Percentiles rank a stretch among this genome's conserved stretches.
Conservation (phyloP, 208 protist species). For the Naegleria fowleri region DNA sequence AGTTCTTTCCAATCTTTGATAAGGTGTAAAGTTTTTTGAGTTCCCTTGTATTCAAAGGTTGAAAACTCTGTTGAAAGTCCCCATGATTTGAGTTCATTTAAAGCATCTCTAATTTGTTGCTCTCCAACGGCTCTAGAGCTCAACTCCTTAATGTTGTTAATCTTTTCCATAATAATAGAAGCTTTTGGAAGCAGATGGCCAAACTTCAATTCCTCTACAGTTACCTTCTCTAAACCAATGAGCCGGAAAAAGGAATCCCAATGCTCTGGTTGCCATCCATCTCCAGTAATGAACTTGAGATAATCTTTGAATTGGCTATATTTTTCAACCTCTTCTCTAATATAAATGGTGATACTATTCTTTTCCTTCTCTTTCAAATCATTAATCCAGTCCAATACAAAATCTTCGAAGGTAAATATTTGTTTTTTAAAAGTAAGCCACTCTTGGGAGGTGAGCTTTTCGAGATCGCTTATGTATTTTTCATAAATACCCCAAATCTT, state of each 20-base stretch:
- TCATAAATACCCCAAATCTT: conserved; percentile 75
- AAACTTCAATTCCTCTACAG: conserved; percentile 78
- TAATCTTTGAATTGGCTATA: conserved; percentile 68
- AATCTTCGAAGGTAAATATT: conserved; percentile 87
- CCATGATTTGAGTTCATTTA: conserved; percentile 88
- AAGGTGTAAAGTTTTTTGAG: conserved; percentile 67
- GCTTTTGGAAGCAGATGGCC: conserved; percentile 73
- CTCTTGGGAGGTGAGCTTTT: conserved; percentile 62
- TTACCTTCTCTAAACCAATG: conserved; percentile 68
- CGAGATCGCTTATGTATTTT: conserved; percentile 71
- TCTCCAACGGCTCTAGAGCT: conserved; percentile 87
- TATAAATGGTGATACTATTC: conserved; percentile 72
- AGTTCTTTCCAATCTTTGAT: conserved; percentile 96
- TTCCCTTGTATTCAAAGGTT: conserved; percentile 62
- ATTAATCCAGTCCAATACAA: conserved; percentile 80
- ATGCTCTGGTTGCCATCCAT: conserved; percentile 87
- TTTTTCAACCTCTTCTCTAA: conserved; percentile 72
- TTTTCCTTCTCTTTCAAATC: conserved; percentile 59
- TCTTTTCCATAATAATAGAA: conserved; percentile 63
- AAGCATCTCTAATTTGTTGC: conserved; percentile 84
- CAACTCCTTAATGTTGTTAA: conserved; percentile 78
- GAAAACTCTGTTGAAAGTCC: conserved; percentile 70
- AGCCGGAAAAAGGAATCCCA: conserved; percentile 84
- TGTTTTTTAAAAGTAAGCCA: conserved; percentile 89
- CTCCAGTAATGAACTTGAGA: conserved; percentile 85